Conservation (phyloP, 768 basidiomycete genomes). For the Trametes cingulata region DNA sequence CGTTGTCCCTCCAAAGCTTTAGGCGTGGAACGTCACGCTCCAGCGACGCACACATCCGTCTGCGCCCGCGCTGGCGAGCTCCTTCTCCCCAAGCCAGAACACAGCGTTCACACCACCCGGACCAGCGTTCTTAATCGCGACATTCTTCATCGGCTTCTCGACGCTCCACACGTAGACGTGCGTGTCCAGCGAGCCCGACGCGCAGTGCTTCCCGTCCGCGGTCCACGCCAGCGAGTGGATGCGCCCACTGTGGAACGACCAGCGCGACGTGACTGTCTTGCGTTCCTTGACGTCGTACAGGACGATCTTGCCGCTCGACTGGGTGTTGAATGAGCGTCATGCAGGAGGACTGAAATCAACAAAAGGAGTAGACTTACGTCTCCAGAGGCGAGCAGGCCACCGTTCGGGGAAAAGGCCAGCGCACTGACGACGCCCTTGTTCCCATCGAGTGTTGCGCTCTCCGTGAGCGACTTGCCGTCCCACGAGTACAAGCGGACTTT, state of each 20-base stretch:
- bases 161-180: conserved; percentile 89
- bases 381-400: conserved; percentile 72
- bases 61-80: conserved; percentile 71
- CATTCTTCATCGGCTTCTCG: conserved; percentile 65
- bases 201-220: conserved; percentile 70
- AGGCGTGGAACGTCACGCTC: conserved; percentile 51
- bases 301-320: conserved; percentile 82
- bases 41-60: conserved; percentile 81
- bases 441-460: conserved; percentile 58
- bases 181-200: conserved; percentile 91
- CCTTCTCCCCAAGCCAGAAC: conserved; percentile 66
- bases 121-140: conserved; percentile 82
- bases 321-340: background rate
- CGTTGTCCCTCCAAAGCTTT: background rate
- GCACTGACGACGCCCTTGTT: conserved; percentile 72
- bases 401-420: conserved; percentile 80
- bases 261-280: conserved; percentile 70
- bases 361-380: conserved; percentile 63
- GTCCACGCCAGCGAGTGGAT: conserved; percentile 81
- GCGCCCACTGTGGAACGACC: conserved; percentile 86
- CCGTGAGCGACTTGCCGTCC: conserved; percentile 63
- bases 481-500: conserved; percentile 76
- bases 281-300: conserved; percentile 71
- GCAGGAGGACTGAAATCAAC: background rate
- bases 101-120: conserved; percentile 84